phyloP scores from a whole-genome alignment of 176 grass and related monocot species.

The Oryza meyeriana region DNA sequence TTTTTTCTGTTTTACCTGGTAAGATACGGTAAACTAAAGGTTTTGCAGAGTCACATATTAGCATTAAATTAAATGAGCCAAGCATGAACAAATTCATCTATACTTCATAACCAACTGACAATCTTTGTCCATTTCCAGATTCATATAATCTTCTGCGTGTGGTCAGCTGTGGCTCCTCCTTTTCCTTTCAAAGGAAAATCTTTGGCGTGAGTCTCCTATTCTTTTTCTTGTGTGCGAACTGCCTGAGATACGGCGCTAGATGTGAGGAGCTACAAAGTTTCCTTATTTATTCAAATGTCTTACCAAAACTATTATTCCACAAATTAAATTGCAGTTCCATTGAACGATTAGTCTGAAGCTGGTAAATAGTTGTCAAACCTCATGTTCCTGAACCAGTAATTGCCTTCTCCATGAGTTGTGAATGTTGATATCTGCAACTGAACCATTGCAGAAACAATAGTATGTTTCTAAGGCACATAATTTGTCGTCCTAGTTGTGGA shows the following conservation, averaged over 20 bases:
- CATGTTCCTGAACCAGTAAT: neutral
- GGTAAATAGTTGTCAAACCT: neutral
- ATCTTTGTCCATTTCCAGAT: slow-evolving; percentile 48
- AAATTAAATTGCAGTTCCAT: neutral
- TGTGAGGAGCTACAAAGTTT: neutral
- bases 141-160: slow-evolving; percentile 93
- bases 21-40: slow-evolving; percentile 12
- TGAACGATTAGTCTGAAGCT: neutral
- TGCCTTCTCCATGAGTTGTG: neutral
- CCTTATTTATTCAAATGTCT: slow-evolving; percentile 3
- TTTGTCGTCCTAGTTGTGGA: slow-evolving; percentile 3
- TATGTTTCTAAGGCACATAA: neutral
- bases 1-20: slow-evolving; percentile 98
- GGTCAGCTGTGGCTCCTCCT: slow-evolving; percentile 84
- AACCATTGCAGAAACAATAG: neutral
- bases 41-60: neutral
- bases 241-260: neutral
- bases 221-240: slow-evolving; percentile 14
- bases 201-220: slow-evolving; percentile 66
- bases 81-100: neutral
- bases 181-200: slow-evolving; percentile 98
- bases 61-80: slow-evolving; percentile 7
- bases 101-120: slow-evolving; percentile 2
- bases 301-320: neutral
- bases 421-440: neutral